A percentile compares a stretch with the other conserved stretches of the same genome.
phyloP scores from a whole-genome alignment of 1,284 basidiomycete species.

The Cutaneotrichosporon spelunceum region DNA sequence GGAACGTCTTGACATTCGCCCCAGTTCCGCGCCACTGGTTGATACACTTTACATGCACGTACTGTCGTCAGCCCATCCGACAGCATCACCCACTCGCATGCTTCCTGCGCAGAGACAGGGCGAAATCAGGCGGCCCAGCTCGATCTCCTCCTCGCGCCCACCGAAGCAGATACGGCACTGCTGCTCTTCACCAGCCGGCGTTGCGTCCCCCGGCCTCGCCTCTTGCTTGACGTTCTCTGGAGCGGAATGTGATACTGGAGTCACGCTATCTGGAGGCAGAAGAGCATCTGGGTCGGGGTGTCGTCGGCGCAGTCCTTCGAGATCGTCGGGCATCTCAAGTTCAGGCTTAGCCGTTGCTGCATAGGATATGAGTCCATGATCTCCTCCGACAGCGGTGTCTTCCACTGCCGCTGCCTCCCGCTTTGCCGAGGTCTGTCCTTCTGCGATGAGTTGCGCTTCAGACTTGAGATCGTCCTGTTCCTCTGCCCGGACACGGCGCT shows the following conservation, averaged over 20 bases:
- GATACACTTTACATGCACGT: conserved; percentile 40
- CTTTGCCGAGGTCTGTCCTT: no score
- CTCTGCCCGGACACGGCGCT: neutral
- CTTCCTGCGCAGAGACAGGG: conserved; percentile 50
- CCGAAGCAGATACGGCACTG: conserved; percentile 50
- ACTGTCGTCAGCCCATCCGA: neutral
- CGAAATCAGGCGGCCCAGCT: conserved; percentile 45
- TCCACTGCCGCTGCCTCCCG: neutral
- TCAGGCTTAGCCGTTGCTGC: neutral
- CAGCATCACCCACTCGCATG: conserved; percentile 42
- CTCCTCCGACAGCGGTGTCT: neutral
- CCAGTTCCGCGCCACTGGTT: conserved; percentile 50
- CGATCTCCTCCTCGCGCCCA: conserved; percentile 42
- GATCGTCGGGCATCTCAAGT: neutral
- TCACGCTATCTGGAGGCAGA: neutral
- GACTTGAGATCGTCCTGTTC: neutral
- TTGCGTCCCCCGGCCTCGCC: neutral
- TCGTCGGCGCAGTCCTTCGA: neutral
- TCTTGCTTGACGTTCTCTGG: neutral
- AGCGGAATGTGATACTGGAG: neutral
- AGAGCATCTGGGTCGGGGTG: neutral
- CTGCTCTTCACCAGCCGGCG: conserved; percentile 28
- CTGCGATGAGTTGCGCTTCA: neutral
- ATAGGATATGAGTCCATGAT: no score
- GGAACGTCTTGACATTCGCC: conserved; percentile 44